These are phyloP conservation scores for Rhodotorula sphaerocarpa DNA, from an alignment of 768 basidiomycete species.

Conservation along the genomic window DNA sequence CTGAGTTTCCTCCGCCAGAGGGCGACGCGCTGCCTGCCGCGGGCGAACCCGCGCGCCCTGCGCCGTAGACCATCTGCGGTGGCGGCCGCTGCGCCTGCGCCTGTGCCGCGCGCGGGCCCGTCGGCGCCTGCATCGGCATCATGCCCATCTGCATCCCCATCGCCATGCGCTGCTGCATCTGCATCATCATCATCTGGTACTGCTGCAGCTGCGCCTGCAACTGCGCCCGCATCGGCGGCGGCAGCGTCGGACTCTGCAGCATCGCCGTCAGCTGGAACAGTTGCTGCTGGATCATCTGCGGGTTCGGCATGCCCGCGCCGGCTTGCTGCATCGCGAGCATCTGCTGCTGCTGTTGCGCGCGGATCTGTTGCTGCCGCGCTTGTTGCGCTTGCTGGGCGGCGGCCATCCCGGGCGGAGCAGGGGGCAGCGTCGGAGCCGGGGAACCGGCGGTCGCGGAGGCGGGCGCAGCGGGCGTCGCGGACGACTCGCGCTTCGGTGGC, in stretches of 20 bases:
- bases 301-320: constrained; percentile 48
- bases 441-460: background rate
- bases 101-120: constrained; percentile 1
- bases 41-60: background rate
- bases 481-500: background rate
- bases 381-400: constrained; percentile 25
- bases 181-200: constrained; percentile 51
- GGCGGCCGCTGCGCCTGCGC: constrained; percentile 38
- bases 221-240: constrained; percentile 36
- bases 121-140: constrained; percentile 36
- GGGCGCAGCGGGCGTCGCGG: background rate
- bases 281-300: constrained; percentile 72
- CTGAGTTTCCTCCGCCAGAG: background rate
- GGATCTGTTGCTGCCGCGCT: constrained; percentile 47
- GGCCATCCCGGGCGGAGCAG: constrained; percentile 9
- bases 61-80: background rate
- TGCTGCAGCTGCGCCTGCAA: constrained; percentile 59
- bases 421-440: background rate
- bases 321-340: constrained; percentile 51
- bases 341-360: background rate
- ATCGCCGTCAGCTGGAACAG: constrained; percentile 69
- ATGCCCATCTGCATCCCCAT: constrained; percentile 49
- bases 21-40: background rate
- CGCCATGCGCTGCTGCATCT: constrained; percentile 45
- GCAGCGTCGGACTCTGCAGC: constrained; percentile 69